These are phyloP conservation scores for Rubia yunnanensis DNA, from an alignment of 257 asterid genomes.

Conservation along the genomic window DNA sequence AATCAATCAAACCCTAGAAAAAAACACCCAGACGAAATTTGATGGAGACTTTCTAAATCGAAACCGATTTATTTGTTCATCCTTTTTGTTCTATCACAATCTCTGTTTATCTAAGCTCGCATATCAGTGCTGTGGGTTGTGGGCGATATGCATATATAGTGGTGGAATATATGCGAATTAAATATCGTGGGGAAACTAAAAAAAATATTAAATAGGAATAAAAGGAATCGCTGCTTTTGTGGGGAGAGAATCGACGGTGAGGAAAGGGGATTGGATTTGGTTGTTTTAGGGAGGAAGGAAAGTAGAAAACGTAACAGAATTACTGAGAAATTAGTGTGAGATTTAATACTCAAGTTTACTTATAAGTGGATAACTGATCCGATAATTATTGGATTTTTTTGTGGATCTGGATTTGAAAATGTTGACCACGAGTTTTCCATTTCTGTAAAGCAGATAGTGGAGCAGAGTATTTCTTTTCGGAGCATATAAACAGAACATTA, in stretches of 20 bases:
- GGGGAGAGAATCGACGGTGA: constrained; percentile 5
- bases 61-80: neutral
- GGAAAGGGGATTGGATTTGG: constrained; percentile 3
- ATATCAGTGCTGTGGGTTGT: neutral
- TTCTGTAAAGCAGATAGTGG: no score
- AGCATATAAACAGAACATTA: no score
- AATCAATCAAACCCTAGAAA: neutral
- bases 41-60: neutral
- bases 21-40: constrained; percentile 9
- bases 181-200: neutral
- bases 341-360: no score
- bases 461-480: no score
- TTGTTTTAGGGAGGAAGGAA: neutral
- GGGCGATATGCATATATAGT: neutral
- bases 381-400: neutral
- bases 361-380: neutral
- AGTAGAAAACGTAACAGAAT: neutral
- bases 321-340: constrained; percentile 6
- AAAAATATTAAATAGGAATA: neutral
- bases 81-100: neutral
- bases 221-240: neutral
- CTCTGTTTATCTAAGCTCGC: neutral
- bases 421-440: no score
- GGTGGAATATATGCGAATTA: neutral
- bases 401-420: neutral